Percentiles rank a stretch among this genome's conserved stretches.
phyloP scores from a whole-genome alignment of 306 rosid species.

The Cucumis hystrix region DNA sequence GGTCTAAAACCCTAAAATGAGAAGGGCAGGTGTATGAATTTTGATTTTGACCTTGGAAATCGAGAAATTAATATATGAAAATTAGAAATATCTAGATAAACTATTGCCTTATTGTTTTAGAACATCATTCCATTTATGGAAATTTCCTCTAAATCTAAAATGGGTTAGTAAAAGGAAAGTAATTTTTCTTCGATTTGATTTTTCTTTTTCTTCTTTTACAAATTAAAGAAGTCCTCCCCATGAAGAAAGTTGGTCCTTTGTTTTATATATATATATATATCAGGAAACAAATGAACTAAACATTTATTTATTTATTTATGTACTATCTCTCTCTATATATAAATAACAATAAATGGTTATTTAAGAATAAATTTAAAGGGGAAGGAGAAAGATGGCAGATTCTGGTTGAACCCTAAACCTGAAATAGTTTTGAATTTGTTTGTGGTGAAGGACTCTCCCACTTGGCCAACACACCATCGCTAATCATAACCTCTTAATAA shows the following conservation, averaged over 20 bases:
- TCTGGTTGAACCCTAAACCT: background rate
- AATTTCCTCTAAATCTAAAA: background rate
- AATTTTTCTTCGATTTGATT: background rate
- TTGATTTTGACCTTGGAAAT: background rate
- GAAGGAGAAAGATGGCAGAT: background rate
- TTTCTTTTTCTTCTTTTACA: background rate
- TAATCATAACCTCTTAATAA: background rate
- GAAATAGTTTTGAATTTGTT: slow-evolving; percentile 13
- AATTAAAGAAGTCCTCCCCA: background rate
- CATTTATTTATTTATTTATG: background rate
- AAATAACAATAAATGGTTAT: background rate
- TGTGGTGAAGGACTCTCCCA: slow-evolving; percentile 40
- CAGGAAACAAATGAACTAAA: background rate
- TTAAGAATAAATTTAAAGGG: background rate
- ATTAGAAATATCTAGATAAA: background rate
- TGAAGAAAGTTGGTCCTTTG: background rate
- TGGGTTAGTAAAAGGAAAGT: background rate
- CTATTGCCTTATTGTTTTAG: background rate
- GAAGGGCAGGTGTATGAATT: background rate
- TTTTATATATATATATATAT: background rate
- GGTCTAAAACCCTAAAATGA: background rate
- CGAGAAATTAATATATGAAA: background rate
- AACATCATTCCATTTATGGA: background rate
- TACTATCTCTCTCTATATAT: background rate
- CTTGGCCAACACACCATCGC: slow-evolving; percentile 37